These are phyloP conservation scores for Hypoxylon sp. DNA, from an alignment of 2,329 filamentous ascomycete genomes.

Conservation along the genomic window DNA sequence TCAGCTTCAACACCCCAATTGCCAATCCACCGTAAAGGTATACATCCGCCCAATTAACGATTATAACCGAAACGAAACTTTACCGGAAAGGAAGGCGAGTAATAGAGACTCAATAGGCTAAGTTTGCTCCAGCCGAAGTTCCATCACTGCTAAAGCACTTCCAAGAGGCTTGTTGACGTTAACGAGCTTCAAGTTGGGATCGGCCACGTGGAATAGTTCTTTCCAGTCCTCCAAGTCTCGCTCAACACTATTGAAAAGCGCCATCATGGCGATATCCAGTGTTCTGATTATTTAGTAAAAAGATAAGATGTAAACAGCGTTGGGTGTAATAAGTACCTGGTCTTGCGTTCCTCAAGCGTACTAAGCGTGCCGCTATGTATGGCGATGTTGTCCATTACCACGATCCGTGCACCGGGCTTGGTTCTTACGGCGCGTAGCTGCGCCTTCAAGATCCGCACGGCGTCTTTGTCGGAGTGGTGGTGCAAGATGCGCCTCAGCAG, in stretches of 20 bases:
- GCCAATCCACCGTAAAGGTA: not conserved
- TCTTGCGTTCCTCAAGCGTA: conserved; percentile 40
- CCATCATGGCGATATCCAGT: conserved; percentile 58
- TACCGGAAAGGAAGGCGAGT: not conserved
- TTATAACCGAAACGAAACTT: not conserved
- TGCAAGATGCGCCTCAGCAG: conserved; percentile 59
- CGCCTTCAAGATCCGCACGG: conserved; percentile 49
- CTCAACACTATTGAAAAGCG: conserved; percentile 56
- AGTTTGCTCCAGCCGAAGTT: conserved; percentile 30
- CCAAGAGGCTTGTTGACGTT: conserved; percentile 37
- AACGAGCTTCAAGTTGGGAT: conserved; percentile 49
- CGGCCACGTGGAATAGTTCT: conserved; percentile 52
- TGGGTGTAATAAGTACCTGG: conserved; percentile 12
- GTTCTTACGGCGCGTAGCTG: conserved; percentile 50
- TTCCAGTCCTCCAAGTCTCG: conserved; percentile 54
- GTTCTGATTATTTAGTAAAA: conserved; percentile 27
- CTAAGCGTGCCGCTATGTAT: conserved; percentile 37
- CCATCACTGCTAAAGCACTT: conserved; percentile 40
- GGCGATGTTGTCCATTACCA: conserved; percentile 41
- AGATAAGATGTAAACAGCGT: not conserved
- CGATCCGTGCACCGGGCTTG: conserved; percentile 50
- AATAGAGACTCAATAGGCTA: conserved; percentile 1
- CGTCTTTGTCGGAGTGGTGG: conserved; percentile 56
- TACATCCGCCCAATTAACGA: not conserved
- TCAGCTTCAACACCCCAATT: not conserved